Base-by-base conservation (phyloP, 2,329 filamentous ascomycete genomes). In the Coniochaeta sp. region DNA sequence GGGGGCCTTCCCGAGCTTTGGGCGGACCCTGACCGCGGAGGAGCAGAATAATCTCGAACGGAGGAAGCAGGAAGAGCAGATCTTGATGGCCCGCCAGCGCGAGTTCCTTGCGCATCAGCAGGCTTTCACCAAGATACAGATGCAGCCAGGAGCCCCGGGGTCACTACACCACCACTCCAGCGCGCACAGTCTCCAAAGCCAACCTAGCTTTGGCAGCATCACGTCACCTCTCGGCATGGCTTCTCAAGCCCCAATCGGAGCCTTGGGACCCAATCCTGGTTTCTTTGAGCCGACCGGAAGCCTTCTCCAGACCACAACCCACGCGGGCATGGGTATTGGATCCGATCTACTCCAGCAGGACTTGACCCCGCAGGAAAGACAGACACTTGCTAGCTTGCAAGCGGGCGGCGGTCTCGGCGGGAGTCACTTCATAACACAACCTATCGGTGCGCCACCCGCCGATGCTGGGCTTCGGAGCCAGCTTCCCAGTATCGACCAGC, bases 41-140 rank as follows among this genome's bases (percentile, higher is more conserved):
- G 95, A 99, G 74, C 95, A 99, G 72, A 99, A 99, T 75, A 96
- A 96, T 43, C 79, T 99, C 1, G 95, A 99, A 76, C 86, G 95
- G 59, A 84, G 95, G 58, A 99, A 99, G 78, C 95, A 99, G 73
- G 95, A 99, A 74, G 96, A 99, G 70, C 95, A 99, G 72, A 96
- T 95, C 72, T 81, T 96, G 38, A 96, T 98, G 86, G 95, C 96
- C 54, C 89, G 95, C 47, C 95, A 99, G 73, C 91, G 96, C 66
- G 95, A 99, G 72, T 91, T 91, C 66, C 83, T 97, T 60, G 89
- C 92, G 64, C 90, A 92, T 64, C 92, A 96, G 70, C 92, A 96
- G 69, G 82, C 84, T 7, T 86, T 92, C 62, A 81, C 87, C 58
- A 88, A 93, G 71, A 88, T 90, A 71, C 88, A 87, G 60, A 81